Base-by-base conservation (phyloP, 768 basidiomycete species). In the Guyanaporus albipodus region DNA sequence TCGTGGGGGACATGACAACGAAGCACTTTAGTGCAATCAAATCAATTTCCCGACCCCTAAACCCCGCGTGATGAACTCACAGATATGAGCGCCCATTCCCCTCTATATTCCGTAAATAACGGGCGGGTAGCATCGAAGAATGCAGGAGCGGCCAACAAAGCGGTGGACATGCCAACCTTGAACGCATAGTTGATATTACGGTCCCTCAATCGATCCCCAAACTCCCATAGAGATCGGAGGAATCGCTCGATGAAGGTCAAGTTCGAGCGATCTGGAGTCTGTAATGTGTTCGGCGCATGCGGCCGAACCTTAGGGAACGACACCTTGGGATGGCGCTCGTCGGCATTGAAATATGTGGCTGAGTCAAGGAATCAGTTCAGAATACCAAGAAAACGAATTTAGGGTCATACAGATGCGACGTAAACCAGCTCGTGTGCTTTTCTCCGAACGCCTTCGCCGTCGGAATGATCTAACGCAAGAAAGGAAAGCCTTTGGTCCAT, bases 81-180 rank as follows among this genome's bases (percentile, higher is more conserved):
- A 36, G 93, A 93, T 43, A 98, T 89, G 59, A 99, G 70, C 1
- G 92, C 92, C 95, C 95, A 99, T 68, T 97, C 92, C 28, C 94
- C 94, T 57, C 83, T 79, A 56, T 86, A 92, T 38, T 83, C 77
- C 34, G 89, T 72, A 59, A 96, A 97, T 4, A 80, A 66, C 5
- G 83, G 84, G 21, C 93, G 73, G 1, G 88, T 93, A 15, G 66
- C 51, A 43, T 88, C 86, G 49, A 89, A 83, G 67, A 95, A 97
- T 0, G 94, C 94, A 2, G 94, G 93, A 0, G 86, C 76, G 0
- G 93, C 85, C 4, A 98, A 72, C 21, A 96, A 67, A 0, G 89
- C 87, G 34, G 83, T 82, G 1, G 87, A 87, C 71, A 90, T 80
- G 18, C 87, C 91, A 8, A 82, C 85, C 66, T 95, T 95, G 68